A percentile compares a stretch with the other conserved stretches of the same genome.
These are phyloP conservation scores for Termitomyces sp. DNA, from an alignment of 768 basidiomycete species.

Conservation along the genomic window DNA sequence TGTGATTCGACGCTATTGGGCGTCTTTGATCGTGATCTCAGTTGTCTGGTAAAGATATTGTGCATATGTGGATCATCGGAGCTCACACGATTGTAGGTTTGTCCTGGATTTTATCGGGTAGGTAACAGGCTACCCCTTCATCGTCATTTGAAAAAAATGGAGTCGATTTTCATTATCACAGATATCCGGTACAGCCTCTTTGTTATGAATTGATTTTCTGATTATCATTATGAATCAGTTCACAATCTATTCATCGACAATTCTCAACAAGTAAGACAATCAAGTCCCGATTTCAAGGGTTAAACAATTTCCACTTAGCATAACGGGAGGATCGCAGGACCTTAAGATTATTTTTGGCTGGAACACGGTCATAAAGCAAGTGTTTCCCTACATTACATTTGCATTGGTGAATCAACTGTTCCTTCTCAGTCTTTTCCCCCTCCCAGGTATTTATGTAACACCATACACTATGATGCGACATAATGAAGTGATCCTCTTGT, in stretches of 20 bases:
- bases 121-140: slow-evolving; percentile 15
- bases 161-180: slow-evolving; percentile 19
- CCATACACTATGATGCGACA: too few relatives aligned
- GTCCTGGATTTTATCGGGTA: slow-evolving; percentile 78
- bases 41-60: slow-evolving; percentile 58
- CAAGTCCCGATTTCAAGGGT: not conserved
- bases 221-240: slow-evolving; percentile 39
- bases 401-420: too few relatives aligned
- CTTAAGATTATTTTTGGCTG: slow-evolving; percentile 72
- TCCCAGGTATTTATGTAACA: too few relatives aligned
- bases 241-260: slow-evolving; percentile 72
- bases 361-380: slow-evolving; percentile 79
- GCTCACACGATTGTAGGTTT: slow-evolving; percentile 37
- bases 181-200: slow-evolving; percentile 52
- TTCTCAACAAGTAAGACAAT: slow-evolving; percentile 53
- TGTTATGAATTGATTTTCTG: not conserved
- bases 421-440: too few relatives aligned
- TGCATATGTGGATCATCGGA: not conserved
- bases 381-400: too few relatives aligned
- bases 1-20: slow-evolving; percentile 79
- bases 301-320: slow-evolving; percentile 27
- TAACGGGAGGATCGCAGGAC: slow-evolving; percentile 50
- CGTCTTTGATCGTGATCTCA: slow-evolving; percentile 63
- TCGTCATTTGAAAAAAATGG: not conserved
- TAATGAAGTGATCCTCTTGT: too few relatives aligned